Conservation (phyloP, 192 early-diverging fungal genomes). For the Spinellus fusiger region DNA sequence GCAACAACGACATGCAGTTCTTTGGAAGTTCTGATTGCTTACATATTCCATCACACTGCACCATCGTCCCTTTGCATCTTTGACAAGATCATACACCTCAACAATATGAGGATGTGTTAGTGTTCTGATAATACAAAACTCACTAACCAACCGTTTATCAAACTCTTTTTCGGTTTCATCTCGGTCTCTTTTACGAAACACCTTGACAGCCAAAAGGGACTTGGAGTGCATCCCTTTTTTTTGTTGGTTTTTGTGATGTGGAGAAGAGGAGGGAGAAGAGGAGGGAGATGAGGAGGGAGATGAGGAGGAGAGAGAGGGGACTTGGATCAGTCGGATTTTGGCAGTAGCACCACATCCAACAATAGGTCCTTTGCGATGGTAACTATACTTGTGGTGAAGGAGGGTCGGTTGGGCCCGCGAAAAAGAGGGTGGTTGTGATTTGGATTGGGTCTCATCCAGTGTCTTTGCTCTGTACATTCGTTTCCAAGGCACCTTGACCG, state of each 20-base stretch:
- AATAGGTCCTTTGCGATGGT: conserved; percentile 4
- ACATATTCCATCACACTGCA: conserved; percentile 72
- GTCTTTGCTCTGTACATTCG: background rate
- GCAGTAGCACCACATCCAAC: conserved; percentile 89
- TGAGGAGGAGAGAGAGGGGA: conserved; percentile 43
- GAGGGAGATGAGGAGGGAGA: too few species aligned
- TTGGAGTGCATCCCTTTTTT: background rate
- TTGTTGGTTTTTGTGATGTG: conserved; percentile 25
- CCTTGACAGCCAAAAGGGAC: conserved; percentile 15
- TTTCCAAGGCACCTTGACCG: background rate
- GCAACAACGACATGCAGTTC: background rate
- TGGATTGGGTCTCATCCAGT: background rate
- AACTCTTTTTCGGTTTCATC: conserved; percentile 87
- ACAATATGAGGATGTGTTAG: conserved; percentile 90
- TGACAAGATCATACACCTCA: conserved; percentile 88
- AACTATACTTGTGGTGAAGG: conserved; percentile 14
- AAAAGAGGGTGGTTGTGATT: too few species aligned
- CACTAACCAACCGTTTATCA: conserved; percentile 87
- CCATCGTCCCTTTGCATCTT: conserved; percentile 78
- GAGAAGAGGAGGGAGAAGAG: conserved; percentile 30
- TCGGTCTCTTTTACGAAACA: conserved; percentile 46
- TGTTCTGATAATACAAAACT: conserved; percentile 93
- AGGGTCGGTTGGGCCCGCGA: background rate
- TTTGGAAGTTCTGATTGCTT: conserved; percentile 17
- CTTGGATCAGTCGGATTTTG: conserved; percentile 60